Percentiles rank a stretch among this genome's conserved stretches.
phyloP scores from a whole-genome alignment of 1,284 basidiomycete genomes.

The Lentinula novae-zelandiae region DNA sequence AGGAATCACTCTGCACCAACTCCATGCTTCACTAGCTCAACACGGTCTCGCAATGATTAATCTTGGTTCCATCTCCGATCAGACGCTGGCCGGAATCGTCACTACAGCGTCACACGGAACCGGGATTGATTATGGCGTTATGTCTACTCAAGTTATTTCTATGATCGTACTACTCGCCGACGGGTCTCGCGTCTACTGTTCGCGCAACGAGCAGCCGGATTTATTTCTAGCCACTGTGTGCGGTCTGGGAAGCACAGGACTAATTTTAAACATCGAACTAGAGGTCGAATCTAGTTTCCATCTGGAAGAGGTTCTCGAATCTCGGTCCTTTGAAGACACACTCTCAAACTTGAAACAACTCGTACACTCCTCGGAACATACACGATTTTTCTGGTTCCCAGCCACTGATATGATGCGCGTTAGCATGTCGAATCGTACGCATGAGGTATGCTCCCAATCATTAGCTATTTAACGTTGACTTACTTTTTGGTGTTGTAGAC shows the following conservation, averaged over 20 bases:
- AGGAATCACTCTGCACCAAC: slow-evolving; percentile 75
- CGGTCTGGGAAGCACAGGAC: slow-evolving; percentile 89
- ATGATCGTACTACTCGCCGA: slow-evolving; percentile 75
- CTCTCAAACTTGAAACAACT: slow-evolving; percentile 53
- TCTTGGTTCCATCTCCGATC: slow-evolving; percentile 95
- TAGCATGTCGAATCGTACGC: slow-evolving; percentile 72
- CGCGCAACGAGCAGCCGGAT: slow-evolving; percentile 60
- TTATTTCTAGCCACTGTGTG: slow-evolving; percentile 93
- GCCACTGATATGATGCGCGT: slow-evolving; percentile 73
- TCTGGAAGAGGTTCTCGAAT: slow-evolving; percentile 74
- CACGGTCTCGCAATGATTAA: slow-evolving; percentile 85
- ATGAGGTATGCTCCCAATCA: slow-evolving; percentile 54
- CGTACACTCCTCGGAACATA: slow-evolving; percentile 74
- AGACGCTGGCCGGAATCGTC: slow-evolving; percentile 92
- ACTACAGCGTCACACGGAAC: slow-evolving; percentile 96
- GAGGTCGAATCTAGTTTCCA: slow-evolving; percentile 83
- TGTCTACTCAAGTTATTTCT: slow-evolving; percentile 80
- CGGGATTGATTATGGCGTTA: slow-evolving; percentile 77
- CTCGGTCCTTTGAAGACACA: slow-evolving; percentile 64
- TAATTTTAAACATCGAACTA: slow-evolving; percentile 80
- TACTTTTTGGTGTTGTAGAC: slow-evolving; percentile 27
- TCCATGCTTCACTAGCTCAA: slow-evolving; percentile 67
- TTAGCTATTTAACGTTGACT: not conserved
- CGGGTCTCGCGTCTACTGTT: slow-evolving; percentile 67
- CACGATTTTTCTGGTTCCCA: slow-evolving; percentile 96